These are phyloP conservation scores for Cetraspora pellucida DNA, from an alignment of 192 early-diverging fungal genomes.

Conservation along the genomic window DNA sequence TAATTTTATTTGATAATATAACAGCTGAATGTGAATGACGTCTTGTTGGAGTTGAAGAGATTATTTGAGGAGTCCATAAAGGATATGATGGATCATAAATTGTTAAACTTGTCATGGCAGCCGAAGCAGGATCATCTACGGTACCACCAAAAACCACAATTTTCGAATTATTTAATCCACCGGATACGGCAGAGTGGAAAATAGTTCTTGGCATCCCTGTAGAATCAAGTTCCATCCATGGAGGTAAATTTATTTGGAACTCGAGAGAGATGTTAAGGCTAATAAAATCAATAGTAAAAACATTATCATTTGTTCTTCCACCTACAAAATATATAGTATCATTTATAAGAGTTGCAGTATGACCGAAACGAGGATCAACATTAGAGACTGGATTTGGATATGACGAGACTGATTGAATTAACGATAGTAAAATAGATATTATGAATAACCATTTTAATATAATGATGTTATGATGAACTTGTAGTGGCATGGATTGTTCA, in stretches of 20 bases:
- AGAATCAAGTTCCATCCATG: neutral
- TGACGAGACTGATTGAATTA: neutral
- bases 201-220: slow-evolving; percentile 5
- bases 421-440: neutral
- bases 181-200: slow-evolving; percentile 16
- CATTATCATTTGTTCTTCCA: neutral
- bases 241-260: neutral
- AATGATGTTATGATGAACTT: too few species aligned
- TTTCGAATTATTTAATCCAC: slow-evolving; percentile 17
- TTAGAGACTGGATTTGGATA: neutral
- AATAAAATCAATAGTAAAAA: neutral
- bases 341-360: slow-evolving; percentile 14
- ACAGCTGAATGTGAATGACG: neutral
- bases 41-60: neutral
- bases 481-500: too few species aligned
- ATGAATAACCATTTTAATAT: neutral
- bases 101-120: neutral
- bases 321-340: slow-evolving; percentile 21
- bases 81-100: neutral
- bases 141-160: slow-evolving; percentile 37
- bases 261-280: neutral
- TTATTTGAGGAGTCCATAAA: neutral
- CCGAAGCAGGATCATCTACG: neutral
- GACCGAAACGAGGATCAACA: neutral
- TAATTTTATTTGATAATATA: neutral